Evolutionary conservation across 345 rosid species (phyloP).

Genomic region (Physaria fendleri): DNA sequence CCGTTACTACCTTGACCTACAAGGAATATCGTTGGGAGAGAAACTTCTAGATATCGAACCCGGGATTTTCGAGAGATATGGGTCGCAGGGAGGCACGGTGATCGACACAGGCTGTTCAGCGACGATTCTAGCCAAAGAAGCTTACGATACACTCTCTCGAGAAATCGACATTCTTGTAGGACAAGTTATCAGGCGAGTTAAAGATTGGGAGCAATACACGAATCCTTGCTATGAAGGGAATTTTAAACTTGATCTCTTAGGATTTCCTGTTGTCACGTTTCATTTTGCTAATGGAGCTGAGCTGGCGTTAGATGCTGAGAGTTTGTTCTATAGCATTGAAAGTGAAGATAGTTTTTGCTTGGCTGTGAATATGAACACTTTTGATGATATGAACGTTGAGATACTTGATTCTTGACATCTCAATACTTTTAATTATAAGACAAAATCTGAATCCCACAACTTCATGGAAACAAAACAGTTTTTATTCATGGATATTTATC

Average conservation of each 20-base stretch:
- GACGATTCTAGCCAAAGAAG: constrained; percentile 18
- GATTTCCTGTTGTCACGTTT: constrained; percentile 44
- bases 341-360: constrained; percentile 38
- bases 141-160: constrained; percentile 20
- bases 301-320: constrained; percentile 35
- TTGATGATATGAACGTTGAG: constrained; percentile 30
- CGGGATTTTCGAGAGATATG: constrained; percentile 15
- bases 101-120: constrained; percentile 27
- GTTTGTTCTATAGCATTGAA: constrained; percentile 40
- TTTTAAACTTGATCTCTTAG: constrained; percentile 23
- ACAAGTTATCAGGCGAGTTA: constrained; percentile 11
- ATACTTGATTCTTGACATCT: constrained; percentile 18
- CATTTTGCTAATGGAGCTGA: constrained; percentile 50
- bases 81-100: constrained; percentile 30
- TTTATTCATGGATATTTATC: too few relatives aligned
- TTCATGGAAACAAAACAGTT: too few relatives aligned
- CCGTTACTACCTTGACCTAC: constrained; percentile 32
- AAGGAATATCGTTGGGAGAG: constrained; percentile 24
- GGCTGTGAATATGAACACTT: constrained; percentile 28
- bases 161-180: constrained; percentile 19
- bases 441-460: too few relatives aligned
- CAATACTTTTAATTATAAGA: too few relatives aligned
- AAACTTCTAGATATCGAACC: constrained; percentile 24
- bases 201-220: constrained; percentile 6
- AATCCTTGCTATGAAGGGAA: constrained; percentile 39